Evolutionary conservation across 495 filamentous ascomycete genomes (phyloP), one percentile per base, ranked within the genome.

Genomic region (Neurospora sp.): DNA sequence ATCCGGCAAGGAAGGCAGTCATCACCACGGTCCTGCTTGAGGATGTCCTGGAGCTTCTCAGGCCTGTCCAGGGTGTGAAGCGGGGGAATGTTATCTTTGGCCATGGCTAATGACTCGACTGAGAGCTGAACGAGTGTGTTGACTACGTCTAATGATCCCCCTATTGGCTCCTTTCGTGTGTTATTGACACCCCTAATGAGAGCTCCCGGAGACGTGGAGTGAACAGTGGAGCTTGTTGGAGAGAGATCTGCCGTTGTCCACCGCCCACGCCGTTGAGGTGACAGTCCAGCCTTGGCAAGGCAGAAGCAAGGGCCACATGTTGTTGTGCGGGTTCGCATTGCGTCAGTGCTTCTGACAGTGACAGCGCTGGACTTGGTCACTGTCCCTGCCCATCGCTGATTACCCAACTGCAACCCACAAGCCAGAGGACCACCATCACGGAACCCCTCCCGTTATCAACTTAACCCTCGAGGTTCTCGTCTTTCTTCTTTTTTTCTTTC

Each of bases 1-100:
- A 93, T 78, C 79, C 86, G 88, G 82, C 92, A 94, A 36, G 88
- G 79, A 40, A 89, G 76, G 78, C 92, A 94, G 79, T 94, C 91
- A 70, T 92, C 88, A 71, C 85, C 89, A 71, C 86, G 83, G 75
- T 92, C 89, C 76, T 90, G 81, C n/a, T 87, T 85, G 24, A 91
- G 83, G 10, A 90, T 80, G 9, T 83, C 82, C 69, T 88, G 76
- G 19, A 88, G 84, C 54, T 82, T 83, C 76, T 88, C 86, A 1
- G 86, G 87, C 78, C 83, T 84, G 37, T 88, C 82, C 59, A 88
- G 82, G 21, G 77, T 69, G 19, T 81, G 78, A 40, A 86, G 45
- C 3, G 82, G 73, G 0, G 85, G 82, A 24, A 84, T 59, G 19
- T 78, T 81, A 76, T 84, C 83, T 72, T 76, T 79, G 37, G 79